Evolutionary conservation across 495 filamentous ascomycete species (phyloP), one percentile per base, ranked within the genome.

Genomic region (Pseudotulostoma volvatum): DNA sequence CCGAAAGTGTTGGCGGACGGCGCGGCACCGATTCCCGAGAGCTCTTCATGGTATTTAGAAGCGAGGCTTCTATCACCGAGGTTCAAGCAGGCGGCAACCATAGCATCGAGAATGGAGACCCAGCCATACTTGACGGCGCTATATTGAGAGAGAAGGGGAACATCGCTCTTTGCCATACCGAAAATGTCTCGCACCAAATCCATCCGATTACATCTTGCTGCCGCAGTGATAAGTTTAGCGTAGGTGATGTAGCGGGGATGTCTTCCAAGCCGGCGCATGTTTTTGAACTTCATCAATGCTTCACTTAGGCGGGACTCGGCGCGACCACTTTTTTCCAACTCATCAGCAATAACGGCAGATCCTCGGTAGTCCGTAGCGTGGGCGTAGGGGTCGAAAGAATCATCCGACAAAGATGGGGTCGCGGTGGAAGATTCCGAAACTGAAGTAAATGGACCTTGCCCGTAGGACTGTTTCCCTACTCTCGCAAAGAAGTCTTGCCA

Each of bases 1-100:
- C 90, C 90, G 45, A 88, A 97, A 7, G 90, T 97, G 64, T 97
- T 97, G 36, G 90, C 92, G 1, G 90, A 86, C 21, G 92, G 92
- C 15, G 85, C 79, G 47, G 76, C 73, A 35, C 88, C 86, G 64
- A 94, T 82, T 30, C 81, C 74, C 3, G 84, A 70, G 41, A 97
- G 71, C 49, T 97, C 84, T 49, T 85, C 76, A 59, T 96, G 90
- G 59, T 80, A 95, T 46, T 81, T 73, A 45, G 77, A 74, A 41
- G 90, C 92, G 38, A 82, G 60, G 30, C 64, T 61, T 20, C 86
- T 80, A 40, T 85, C 77, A 40, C 87, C 87, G 28, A 84, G 66
- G 9, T 75, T 87, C 39, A 97, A 73, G 49, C 84, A 93, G 13
- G 87, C 84, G 48, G 84, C 84, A 42, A 96, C 79, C 88, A 95